Evolutionary conservation across 352 stramenopile genomes (phyloP).

Genomic region (Elongisporangium anandrum): DNA sequence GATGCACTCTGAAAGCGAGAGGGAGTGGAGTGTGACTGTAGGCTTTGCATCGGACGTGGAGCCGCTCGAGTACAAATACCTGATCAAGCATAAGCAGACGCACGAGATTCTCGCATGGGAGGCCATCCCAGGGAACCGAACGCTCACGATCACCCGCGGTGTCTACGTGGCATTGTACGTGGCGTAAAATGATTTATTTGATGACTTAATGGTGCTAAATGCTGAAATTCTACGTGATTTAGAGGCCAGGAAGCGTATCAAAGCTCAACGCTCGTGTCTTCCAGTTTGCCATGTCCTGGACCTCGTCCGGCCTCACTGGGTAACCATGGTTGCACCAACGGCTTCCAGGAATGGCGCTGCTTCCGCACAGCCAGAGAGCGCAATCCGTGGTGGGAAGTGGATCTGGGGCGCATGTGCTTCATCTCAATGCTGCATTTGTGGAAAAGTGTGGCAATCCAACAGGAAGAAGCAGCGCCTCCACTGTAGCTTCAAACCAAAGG

Average conservation of each 20-base stretch:
- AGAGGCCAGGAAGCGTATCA: constrained; percentile 10
- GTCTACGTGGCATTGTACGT: no score
- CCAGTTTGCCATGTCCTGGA: constrained; percentile 31
- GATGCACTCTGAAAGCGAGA: no score
- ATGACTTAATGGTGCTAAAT: no score
- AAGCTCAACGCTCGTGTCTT: constrained; percentile 52
- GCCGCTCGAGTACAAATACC: constrained; percentile 79
- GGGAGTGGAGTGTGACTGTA: constrained; percentile 12
- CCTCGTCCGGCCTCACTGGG: constrained; percentile 34
- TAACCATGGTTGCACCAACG: constrained; percentile 65
- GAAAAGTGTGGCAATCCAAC: constrained; percentile 69
- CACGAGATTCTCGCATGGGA: constrained; percentile 66
- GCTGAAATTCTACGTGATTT: no score
- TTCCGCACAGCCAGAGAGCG: constrained; percentile 44
- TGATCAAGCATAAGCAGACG: constrained; percentile 34
- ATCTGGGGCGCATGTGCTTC: constrained; percentile 27
- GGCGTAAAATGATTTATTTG: no score
- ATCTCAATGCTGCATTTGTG: constrained; percentile 55
- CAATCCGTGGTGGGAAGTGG: constrained; percentile 70
- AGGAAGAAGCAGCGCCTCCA: constrained; percentile 32
- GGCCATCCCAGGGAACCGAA: constrained; percentile 61
- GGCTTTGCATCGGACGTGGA: constrained; percentile 13
- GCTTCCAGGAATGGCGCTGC: constrained; percentile 68
- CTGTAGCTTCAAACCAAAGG: constrained; percentile 14
- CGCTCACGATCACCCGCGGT: constrained; percentile 32